phyloP scores from a whole-genome alignment of 371 early-diverging fungal species.

The Parasitella parasitica region DNA sequence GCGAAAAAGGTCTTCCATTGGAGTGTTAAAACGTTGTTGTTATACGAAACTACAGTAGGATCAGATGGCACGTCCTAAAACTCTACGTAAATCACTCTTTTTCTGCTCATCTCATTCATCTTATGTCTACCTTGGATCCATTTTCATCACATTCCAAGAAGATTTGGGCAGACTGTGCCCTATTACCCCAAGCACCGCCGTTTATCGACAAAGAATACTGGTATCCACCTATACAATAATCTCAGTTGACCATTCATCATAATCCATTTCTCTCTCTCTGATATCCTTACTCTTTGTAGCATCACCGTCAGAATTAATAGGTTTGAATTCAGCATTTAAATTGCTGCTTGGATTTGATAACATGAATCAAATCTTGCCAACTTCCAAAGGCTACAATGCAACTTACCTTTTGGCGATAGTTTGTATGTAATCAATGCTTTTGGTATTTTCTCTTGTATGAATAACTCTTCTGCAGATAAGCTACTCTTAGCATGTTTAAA shows the following conservation, averaged over 20 bases:
- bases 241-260: not conserved
- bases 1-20: slow-evolving; percentile 50
- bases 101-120: not conserved
- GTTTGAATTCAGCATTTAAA: slow-evolving; percentile 19
- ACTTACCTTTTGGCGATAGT: slow-evolving; percentile 26
- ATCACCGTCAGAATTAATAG: slow-evolving; percentile 18
- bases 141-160: slow-evolving; percentile 31
- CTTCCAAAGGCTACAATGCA: not conserved
- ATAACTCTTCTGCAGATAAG: slow-evolving; percentile 25
- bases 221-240: slow-evolving; percentile 19
- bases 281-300: slow-evolving; percentile 29
- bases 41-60: slow-evolving; percentile 34
- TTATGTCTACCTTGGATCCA: not conserved
- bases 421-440: slow-evolving; percentile 11
- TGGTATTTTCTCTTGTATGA: slow-evolving; percentile 3
- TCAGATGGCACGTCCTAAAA: slow-evolving; percentile 24
- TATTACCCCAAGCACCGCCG: slow-evolving; percentile 17
- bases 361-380: not conserved
- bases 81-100: not conserved
- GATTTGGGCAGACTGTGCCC: slow-evolving; percentile 23
- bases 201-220: slow-evolving; percentile 25
- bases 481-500: slow-evolving; percentile 2
- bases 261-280: not conserved
- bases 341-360: not conserved
- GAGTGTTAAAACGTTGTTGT: slow-evolving; percentile 34